Evolutionary conservation across 2,329 filamentous ascomycete species (phyloP).

Genomic region (Helotiales sp.): DNA sequence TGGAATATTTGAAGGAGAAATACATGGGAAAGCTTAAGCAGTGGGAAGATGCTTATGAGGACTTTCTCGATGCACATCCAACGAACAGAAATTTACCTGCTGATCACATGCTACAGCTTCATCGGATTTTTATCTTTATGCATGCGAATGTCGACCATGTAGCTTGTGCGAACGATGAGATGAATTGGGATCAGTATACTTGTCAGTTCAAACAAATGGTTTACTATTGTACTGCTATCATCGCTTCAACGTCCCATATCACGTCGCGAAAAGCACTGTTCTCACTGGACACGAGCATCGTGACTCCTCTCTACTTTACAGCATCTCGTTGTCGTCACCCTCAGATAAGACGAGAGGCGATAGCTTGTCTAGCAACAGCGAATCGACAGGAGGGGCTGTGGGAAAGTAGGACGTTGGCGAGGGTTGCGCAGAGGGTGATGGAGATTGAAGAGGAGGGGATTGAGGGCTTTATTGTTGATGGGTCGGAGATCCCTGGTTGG

Average conservation of each 20-base stretch:
- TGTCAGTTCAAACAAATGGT: constrained; percentile 9
- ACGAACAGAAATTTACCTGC: background rate
- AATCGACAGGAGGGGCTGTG: constrained; percentile 66
- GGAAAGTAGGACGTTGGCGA: constrained; percentile 42
- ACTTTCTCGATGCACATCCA: background rate
- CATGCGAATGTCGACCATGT: background rate
- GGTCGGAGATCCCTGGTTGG: background rate
- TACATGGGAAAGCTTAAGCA: background rate
- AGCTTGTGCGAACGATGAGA: background rate
- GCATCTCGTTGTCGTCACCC: constrained; percentile 62
- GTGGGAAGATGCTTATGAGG: background rate
- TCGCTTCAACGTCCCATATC: background rate
- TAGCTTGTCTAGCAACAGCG: constrained; percentile 57
- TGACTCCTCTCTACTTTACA: constrained; percentile 62
- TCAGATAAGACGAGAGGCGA: constrained; percentile 55
- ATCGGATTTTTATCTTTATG: background rate
- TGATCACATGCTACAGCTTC: background rate
- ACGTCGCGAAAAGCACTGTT: constrained; percentile 38
- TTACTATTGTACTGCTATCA: background rate
- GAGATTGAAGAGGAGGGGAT: constrained; percentile 11
- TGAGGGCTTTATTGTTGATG: background rate
- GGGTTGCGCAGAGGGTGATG: constrained; percentile 11
- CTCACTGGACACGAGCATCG: constrained; percentile 61
- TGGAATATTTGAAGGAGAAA: background rate
- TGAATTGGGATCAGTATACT: constrained; percentile 10